Conservation (phyloP, 441 rosid genomes). For the Viola pubescens region DNA sequence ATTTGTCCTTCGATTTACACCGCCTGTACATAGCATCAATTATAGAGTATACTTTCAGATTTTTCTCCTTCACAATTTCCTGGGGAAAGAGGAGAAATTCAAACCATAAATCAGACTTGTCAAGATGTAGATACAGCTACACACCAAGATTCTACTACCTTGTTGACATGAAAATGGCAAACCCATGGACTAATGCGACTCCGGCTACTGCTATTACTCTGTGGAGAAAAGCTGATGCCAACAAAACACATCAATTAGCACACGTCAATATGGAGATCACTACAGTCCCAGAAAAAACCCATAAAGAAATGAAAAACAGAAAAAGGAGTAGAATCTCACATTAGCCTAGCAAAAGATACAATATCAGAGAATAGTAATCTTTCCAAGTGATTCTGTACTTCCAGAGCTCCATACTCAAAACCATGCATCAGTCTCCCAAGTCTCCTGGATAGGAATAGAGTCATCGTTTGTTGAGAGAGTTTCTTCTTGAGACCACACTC, state of each 20-base stretch:
- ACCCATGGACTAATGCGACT: constrained; percentile 63
- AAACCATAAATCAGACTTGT: constrained; percentile 19
- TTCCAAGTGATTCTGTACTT: constrained; percentile 77
- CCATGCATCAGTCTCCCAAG: constrained; percentile 81
- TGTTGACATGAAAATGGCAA: constrained; percentile 69
- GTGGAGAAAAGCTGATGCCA: constrained; percentile 57
- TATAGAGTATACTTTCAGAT: constrained; percentile 38
- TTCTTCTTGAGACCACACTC: constrained; percentile 82
- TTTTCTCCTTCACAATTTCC: constrained; percentile 56
- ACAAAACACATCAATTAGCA: constrained; percentile 23
- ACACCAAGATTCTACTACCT: constrained; percentile 37
- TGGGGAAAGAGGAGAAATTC: constrained; percentile 26
- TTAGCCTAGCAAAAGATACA: constrained; percentile 63
- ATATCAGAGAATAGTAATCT: constrained; percentile 59
- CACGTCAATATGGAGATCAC: constrained; percentile 1
- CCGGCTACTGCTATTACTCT: constrained; percentile 17
- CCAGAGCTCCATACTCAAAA: constrained; percentile 74
- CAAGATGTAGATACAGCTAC: constrained; percentile 7
- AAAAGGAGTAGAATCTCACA: constrained; percentile 40
- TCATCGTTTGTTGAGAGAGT: constrained; percentile 47
- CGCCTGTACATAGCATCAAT: constrained; percentile 42
- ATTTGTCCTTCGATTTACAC: constrained; percentile 31
- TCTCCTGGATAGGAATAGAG: constrained; percentile 64
- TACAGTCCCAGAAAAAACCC: constrained; percentile 8
- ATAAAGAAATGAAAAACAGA: constrained; percentile 3